Base-by-base conservation (phyloP, 345 rosid genomes). In the Firmiana major region DNA sequence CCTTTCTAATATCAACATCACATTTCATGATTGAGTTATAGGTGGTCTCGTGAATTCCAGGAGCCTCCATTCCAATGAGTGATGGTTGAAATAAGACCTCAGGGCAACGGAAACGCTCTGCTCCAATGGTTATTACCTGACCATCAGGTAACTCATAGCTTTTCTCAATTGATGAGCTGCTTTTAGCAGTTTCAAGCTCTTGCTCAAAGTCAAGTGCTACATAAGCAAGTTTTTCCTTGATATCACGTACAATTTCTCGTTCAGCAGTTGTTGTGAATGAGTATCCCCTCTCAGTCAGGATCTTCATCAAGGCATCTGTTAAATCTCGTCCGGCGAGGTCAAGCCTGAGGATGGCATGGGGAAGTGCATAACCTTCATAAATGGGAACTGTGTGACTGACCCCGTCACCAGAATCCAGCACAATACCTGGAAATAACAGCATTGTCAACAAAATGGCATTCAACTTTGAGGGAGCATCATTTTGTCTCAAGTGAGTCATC, bases 301-400 rank as follows among this genome's bases (percentile, higher is more conserved):
- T 89, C 87, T 87, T 89, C 90, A 83, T 89, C 83, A 89, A 84
- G 54, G 84, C 86, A 79, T 89, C 89, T 24, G 90, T 89, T 80
- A 87, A 83, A 76, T 87, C 92, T 42, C 92, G 75, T 78, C 90
- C 92, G 9, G 92, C 92, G 63, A 85, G 88, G 80, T 89, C 90
- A 38, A 87, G 92, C 83, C 89, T 83, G 58, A 87, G 90, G 84
- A 89, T 89, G 62, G 92, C 92, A 67, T 87, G 90, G 1, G 92
- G 90, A 45, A 87, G 92, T n/a, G 90, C 92, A 77, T 87, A 89
- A 7, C 92, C 92, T 74, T 88, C 89, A 68, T 88, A 88, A 73
- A 88, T 88, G n/a, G 91, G 91, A 75, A 88, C 90, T 0, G 90
- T 88, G 79, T 88, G 90, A 76, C 89, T 86, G 38, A 88, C 90